A percentile compares a stretch with the other conserved stretches of the same genome.
These are phyloP conservation scores for Suzukiozyma palmioleophila DNA, from an alignment of 1,139 yeast genomes.

Conservation along the genomic window DNA sequence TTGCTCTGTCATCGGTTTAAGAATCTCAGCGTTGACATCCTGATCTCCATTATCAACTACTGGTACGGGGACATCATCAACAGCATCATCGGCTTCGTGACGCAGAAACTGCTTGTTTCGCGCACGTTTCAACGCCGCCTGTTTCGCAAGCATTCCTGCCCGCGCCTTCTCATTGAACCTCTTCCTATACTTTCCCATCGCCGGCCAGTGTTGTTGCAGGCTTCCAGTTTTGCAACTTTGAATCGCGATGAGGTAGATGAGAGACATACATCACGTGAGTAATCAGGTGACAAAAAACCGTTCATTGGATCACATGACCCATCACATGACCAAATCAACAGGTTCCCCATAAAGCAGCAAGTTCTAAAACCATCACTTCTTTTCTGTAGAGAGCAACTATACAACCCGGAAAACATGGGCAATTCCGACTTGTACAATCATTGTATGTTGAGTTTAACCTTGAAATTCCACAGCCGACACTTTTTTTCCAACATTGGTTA, in stretches of 20 bases:
- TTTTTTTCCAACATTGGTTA: slow-evolving; percentile 3
- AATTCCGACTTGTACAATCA: slow-evolving; percentile 25
- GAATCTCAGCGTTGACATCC: slow-evolving; percentile 60
- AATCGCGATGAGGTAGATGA: not conserved
- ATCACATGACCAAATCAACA: not conserved
- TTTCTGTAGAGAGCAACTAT: no score
- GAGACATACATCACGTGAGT: not conserved
- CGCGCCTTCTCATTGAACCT: slow-evolving; percentile 85
- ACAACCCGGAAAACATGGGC: slow-evolving; percentile 13
- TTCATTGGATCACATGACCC: slow-evolving; percentile 1
- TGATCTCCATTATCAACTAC: slow-evolving; percentile 6
- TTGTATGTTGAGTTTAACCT: slow-evolving; percentile 21
- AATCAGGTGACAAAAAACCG: not conserved
- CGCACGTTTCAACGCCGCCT: slow-evolving; percentile 61
- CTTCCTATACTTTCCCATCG: slow-evolving; percentile 78
- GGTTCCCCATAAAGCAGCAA: not conserved
- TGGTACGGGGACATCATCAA: slow-evolving; percentile 12
- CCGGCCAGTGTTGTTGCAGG: not conserved
- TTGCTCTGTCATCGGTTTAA: slow-evolving; percentile 46
- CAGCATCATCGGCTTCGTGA: slow-evolving; percentile 29
- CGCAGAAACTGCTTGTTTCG: slow-evolving; percentile 65
- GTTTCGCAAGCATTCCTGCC: slow-evolving; percentile 78
- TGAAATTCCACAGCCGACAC: no score
- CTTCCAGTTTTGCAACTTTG: not conserved
- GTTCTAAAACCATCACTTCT: no score